These are phyloP conservation scores for Colletotrichum sp. DNA, from an alignment of 2,329 filamentous ascomycete species.

Conservation along the genomic window DNA sequence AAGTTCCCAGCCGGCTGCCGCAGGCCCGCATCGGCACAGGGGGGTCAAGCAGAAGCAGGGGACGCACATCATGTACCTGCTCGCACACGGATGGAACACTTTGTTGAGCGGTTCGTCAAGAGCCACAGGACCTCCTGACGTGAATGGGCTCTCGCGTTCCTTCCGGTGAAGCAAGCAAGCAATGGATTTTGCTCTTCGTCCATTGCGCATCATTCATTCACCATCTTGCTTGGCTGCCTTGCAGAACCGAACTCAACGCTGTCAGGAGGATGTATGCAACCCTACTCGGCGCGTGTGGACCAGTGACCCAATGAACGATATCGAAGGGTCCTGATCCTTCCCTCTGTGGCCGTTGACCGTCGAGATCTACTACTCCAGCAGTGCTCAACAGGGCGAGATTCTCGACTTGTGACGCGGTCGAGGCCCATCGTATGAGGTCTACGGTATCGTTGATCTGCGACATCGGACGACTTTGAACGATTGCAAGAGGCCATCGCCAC, in stretches of 20 bases:
- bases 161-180: not conserved
- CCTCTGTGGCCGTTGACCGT: not conserved
- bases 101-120: not conserved
- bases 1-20: slow-evolving; percentile 21
- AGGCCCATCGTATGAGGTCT: not conserved
- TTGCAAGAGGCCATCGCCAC: not conserved
- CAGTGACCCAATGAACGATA: not conserved
- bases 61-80: not conserved
- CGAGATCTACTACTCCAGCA: slow-evolving; percentile 3
- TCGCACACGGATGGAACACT: not conserved
- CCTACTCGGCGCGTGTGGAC: slow-evolving; percentile 1
- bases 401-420: slow-evolving; percentile 9
- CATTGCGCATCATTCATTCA: not conserved
- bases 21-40: slow-evolving; percentile 22
- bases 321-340: not conserved
- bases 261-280: slow-evolving; percentile 13
- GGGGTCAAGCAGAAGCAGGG: not conserved
- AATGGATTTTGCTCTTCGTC: not conserved
- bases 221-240: not conserved
- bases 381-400: slow-evolving; percentile 8
- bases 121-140: not conserved
- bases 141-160: not conserved
- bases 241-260: not conserved
- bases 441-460: not conserved
- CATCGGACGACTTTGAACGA: not conserved